These are phyloP conservation scores for Cymbopogon citratus DNA, from an alignment of 176 grass and related monocot genomes.

Conservation along the genomic window DNA sequence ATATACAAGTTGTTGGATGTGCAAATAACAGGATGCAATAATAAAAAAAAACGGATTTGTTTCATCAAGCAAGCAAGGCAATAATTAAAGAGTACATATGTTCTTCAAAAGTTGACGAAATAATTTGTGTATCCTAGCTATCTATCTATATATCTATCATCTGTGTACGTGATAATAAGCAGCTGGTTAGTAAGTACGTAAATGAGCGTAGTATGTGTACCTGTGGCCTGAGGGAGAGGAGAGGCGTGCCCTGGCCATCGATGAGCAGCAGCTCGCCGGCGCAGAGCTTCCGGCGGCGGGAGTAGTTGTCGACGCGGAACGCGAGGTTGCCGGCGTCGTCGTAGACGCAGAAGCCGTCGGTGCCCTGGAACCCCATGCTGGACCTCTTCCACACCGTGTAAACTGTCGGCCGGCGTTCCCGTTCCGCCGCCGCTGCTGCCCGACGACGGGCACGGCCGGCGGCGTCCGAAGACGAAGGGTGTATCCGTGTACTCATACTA, in stretches of 20 bases:
- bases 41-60: not conserved
- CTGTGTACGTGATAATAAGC: not conserved
- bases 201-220: not conserved
- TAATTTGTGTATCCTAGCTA: too few species aligned
- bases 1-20: not conserved
- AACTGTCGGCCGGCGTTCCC: not conserved
- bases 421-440: not conserved
- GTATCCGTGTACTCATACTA: not conserved
- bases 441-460: not conserved
- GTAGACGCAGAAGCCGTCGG: slow-evolving; percentile 88
- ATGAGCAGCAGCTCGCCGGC: slow-evolving; percentile 76
- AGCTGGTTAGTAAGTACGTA: not conserved
- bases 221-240: slow-evolving; percentile 66
- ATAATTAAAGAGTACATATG: not conserved
- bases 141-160: not conserved
- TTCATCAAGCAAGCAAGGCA: not conserved
- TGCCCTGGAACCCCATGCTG: slow-evolving; percentile 89
- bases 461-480: not conserved
- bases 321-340: slow-evolving; percentile 52
- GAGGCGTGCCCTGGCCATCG: slow-evolving; percentile 52
- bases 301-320: slow-evolving; percentile 91
- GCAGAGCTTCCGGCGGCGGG: slow-evolving; percentile 50
- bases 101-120: too few species aligned
- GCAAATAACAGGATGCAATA: not conserved
- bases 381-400: slow-evolving; percentile 95